Evolutionary conservation across 1,284 basidiomycete species (phyloP), one percentile per base, ranked within the genome.

Genomic region (Meripilus lineatus): DNA sequence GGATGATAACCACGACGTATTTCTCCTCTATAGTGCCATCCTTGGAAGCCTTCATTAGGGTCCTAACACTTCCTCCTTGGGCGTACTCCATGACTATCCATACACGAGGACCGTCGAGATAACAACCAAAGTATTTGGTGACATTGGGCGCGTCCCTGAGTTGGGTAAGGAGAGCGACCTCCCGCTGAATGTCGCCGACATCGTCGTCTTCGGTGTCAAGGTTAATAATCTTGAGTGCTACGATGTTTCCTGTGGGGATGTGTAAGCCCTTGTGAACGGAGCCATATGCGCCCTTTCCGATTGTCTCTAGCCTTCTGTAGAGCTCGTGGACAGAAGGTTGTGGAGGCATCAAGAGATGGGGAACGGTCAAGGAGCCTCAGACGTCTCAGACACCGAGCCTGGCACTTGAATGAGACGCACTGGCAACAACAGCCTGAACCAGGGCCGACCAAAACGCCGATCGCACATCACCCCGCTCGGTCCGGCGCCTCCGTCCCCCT

Each of bases 1-100:
- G 79, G 40, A 88, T 77, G 58, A 99, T 93, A 57, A 98, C 65
- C 42, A 84, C 84, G 39, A 88, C 86, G 63, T 92, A 94, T 58
- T 82, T 82, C 68, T 99, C 96, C 60, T 95, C 91, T 34, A 99
- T 68, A 40, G 82, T 77, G 4, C 86, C 85, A 26, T 88, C 84
- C 55, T 84, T 88, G 41, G 84, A 90, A 40, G 92, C 79, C 56
- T 81, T 82, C 81, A 87, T 88, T 53, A 99, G 72, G 0, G 93
- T 93, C 38, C 92, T 76, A 8, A 98, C 91, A 58, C 92, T 96
- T 7, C 96, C 96, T 3, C 95, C 96, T 52, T 93, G 85, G 5
- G 96, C 96, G 59, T 87, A 88, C 65, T 99, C 96, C 96, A 99
- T 99, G 32, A 89, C 92, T 54, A 99, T 99, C 93, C 96, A 99